Evolutionary conservation across 805 yeast species (phyloP), one percentile per base, ranked within the genome.

Genomic region (Candida mattraensis): DNA sequence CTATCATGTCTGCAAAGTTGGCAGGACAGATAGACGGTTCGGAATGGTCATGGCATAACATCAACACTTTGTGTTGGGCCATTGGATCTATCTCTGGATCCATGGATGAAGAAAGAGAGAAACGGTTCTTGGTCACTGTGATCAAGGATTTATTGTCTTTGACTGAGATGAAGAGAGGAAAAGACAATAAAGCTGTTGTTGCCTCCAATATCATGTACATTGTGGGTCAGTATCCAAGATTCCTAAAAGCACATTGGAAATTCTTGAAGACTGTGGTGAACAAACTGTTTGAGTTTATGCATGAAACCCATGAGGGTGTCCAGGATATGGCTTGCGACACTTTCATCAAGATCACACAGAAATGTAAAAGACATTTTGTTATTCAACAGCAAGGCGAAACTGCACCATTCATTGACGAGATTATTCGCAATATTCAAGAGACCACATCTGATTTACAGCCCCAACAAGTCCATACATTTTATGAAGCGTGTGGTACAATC

Each of bases 241-340:
- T 93, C 57, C 72, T 93, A 58, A 89, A 89, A 54, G 98, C 98
- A 7, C 99, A 93, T 61, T 93, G 99, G 99, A 88, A 86, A 61
- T 93, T 93, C 54, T 68, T 93, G 60, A 91, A 89, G 62, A 93
- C 98, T 0, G 99, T 93, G 28, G 91, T 93, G 42, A 83, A 87
- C 65, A 93, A 93, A 63, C 73, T 93, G 53, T 93, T 93, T 63
- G 99, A 93, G 63, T 93, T 93, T 57, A 93, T 93, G 99, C 98
- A 93, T 68, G 99, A 93, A 72, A 88, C 97, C n/a, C 99, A 93
- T 64, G 99, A 91, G 64, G 99, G 99, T 69, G 99, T 93, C 44
- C 99, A 93, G 67, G 99, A 93, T 64, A 93, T 93, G 99, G 99
- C 99, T 7, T 93, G 99, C 70, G 99, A 93, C 63, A 93, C 99